These are phyloP conservation scores for Fusarium phyllophilum DNA, from an alignment of 2,329 filamentous ascomycete genomes.

Conservation along the genomic window DNA sequence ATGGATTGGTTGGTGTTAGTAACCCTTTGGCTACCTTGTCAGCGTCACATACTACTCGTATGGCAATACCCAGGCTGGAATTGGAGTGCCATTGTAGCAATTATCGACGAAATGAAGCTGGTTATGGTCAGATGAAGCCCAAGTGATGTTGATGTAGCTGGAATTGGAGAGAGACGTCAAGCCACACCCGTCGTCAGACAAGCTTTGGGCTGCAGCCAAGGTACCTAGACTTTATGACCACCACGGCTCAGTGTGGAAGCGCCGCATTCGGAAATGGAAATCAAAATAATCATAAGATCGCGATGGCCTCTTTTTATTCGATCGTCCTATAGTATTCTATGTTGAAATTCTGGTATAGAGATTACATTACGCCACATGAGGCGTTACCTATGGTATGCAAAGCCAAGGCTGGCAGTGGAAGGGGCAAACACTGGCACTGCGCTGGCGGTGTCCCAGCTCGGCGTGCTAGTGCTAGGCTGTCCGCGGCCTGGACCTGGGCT, in stretches of 20 bases:
- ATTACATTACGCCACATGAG: constrained; percentile 31
- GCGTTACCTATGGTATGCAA: constrained; percentile 29
- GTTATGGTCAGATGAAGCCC: constrained; percentile 2
- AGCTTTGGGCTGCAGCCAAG: constrained; percentile 7
- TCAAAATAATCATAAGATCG: not conserved
- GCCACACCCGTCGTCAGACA: constrained; percentile 25
- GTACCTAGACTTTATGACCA: constrained; percentile 11
- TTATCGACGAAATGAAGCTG: constrained; percentile 1
- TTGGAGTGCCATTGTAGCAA: constrained; percentile 14
- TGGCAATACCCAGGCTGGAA: constrained; percentile 23
- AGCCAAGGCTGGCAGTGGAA: constrained; percentile 22
- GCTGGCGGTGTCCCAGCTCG: constrained; percentile 9
- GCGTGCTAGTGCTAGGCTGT: constrained; percentile 2
- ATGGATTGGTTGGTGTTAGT: constrained; percentile 7
- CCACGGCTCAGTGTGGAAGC: not conserved
- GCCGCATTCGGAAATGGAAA: not conserved
- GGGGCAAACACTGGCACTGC: constrained; percentile 15
- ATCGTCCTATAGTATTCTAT: not conserved
- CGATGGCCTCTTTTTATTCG: not conserved
- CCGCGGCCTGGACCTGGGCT: not conserved
- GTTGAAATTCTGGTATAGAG: not conserved
- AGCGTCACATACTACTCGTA: constrained; percentile 5
- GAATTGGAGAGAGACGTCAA: not conserved
- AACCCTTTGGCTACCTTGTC: constrained; percentile 33
- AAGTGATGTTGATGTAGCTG: not conserved